phyloP scores from a whole-genome alignment of 345 rosid species.

The Lepidium africanum region DNA sequence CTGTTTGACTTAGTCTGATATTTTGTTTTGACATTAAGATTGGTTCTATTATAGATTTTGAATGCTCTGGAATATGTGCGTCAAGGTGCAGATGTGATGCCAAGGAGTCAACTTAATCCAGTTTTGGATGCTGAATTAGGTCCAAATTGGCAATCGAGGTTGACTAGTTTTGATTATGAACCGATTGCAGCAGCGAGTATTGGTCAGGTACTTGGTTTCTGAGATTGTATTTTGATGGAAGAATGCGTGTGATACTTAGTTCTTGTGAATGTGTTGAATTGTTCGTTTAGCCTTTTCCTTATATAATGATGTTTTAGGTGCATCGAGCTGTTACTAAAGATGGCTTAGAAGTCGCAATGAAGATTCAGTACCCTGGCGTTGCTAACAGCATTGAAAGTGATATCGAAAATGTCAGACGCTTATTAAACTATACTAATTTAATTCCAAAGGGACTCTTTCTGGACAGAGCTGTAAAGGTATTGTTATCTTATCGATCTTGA shows the following conservation, averaged over 20 bases:
- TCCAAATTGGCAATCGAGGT: slow-evolving; percentile 66
- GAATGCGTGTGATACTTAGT: not conserved
- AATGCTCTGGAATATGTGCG: slow-evolving; percentile 95
- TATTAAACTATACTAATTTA: slow-evolving; percentile 72
- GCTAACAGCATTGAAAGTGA: slow-evolving; percentile 95
- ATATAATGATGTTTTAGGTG: slow-evolving; percentile 48
- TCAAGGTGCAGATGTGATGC: slow-evolving; percentile 99
- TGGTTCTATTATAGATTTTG: slow-evolving; percentile 53
- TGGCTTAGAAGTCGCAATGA: slow-evolving; percentile 73
- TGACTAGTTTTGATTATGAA: slow-evolving; percentile 89
- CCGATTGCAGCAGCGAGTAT: slow-evolving; percentile 97
- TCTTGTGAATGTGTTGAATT: not conserved
- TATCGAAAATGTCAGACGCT: slow-evolving; percentile 83
- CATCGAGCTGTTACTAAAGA: slow-evolving; percentile 79
- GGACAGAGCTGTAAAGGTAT: slow-evolving; percentile 90
- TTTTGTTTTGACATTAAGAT: slow-evolving; percentile 14
- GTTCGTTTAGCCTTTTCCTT: not conserved
- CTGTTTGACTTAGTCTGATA: not conserved
- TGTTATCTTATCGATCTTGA: not conserved
- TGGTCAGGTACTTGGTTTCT: slow-evolving; percentile 62
- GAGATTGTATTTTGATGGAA: not conserved
- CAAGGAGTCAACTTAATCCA: slow-evolving; percentile 78
- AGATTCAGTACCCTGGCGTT: slow-evolving; percentile 99
- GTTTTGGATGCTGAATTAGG: slow-evolving; percentile 88
- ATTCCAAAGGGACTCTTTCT: slow-evolving; percentile 92